Evolutionary conservation across 306 rosid species (phyloP).

Genomic region (Ochetophila trinervis): DNA sequence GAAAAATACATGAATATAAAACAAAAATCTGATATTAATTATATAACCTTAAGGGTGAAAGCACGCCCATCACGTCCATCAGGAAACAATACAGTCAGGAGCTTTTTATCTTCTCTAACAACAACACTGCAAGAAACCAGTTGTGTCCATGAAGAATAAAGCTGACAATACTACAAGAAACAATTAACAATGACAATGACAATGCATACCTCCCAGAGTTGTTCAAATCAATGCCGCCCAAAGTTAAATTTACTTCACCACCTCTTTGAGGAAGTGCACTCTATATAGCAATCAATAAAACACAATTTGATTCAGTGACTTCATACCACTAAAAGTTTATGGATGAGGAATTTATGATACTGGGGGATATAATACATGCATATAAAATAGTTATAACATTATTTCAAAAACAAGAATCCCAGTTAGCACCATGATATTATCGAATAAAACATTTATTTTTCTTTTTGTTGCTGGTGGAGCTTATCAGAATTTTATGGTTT

Average conservation of each 20-base stretch:
- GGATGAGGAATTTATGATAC: neutral
- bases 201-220: constrained; percentile 89
- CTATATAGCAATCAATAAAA: constrained; percentile 42
- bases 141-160: constrained; percentile 25
- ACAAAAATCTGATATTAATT: constrained; percentile 13
- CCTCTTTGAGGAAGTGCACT: constrained; percentile 93
- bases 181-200: neutral
- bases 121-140: constrained; percentile 71
- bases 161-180: constrained; percentile 14
- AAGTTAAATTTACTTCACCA: constrained; percentile 92
- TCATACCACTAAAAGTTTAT: neutral
- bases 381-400: neutral
- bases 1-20: neutral
- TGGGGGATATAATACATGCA: neutral
- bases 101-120: constrained; percentile 97
- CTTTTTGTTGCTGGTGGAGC: too few relatives aligned
- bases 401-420: neutral
- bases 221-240: constrained; percentile 99
- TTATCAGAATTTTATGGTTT: neutral
- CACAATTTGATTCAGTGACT: neutral
- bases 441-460: neutral
- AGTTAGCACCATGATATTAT: neutral
- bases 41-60: constrained; percentile 90
- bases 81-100: constrained; percentile 94
- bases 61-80: constrained; percentile 99